Evolutionary conservation across 176 grass and related monocot genomes (phyloP), one percentile per base, ranked within the genome.

Genomic region (Cenchrus americanus): DNA sequence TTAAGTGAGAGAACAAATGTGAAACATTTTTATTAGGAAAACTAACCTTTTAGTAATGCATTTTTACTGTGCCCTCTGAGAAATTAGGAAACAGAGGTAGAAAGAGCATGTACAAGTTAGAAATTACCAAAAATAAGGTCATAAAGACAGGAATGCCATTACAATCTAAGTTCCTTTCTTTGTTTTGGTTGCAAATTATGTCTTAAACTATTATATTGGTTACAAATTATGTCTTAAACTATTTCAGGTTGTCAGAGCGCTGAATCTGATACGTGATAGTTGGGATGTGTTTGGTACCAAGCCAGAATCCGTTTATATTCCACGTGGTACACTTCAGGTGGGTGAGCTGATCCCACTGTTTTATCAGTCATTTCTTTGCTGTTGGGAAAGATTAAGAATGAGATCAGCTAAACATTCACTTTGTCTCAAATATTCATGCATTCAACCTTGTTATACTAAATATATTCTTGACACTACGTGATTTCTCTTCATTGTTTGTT

Each of bases 241-340:
- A 19, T 55, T 74, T 54, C 65, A 99, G 96, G 93, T 99, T 89
- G 96, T 99, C 44, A 99, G 96, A 80, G 89, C 96, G 70, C 83
- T 99, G 77, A 71, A 91, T 80, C 83, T 96, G 70, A 96, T 96
- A 94, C 84, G 86, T 82, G 91, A 87, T 49, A 79, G 87, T 83
- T 96, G 96, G 96, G 83, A 80, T 74, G 76, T 75, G 55, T 99
- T 99, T 15, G 91, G 96, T 89, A 94, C 81, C 87, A 92, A 92
- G 63, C 55, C 89, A 58, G 91, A 99, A 83, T 90, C 91, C 84
- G 74, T 92, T 77, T 90, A 94, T 72, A 94, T 99, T 87, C 93
- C 96, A 79, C 96, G 96, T 71, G 96, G 96, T 81, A 96, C 96
- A 68, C 92, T 97, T 80, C 95, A 97, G 95, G 95, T 97, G 66